Conservation (phyloP, 192 early-diverging fungal species). For the Podila verticillata region DNA sequence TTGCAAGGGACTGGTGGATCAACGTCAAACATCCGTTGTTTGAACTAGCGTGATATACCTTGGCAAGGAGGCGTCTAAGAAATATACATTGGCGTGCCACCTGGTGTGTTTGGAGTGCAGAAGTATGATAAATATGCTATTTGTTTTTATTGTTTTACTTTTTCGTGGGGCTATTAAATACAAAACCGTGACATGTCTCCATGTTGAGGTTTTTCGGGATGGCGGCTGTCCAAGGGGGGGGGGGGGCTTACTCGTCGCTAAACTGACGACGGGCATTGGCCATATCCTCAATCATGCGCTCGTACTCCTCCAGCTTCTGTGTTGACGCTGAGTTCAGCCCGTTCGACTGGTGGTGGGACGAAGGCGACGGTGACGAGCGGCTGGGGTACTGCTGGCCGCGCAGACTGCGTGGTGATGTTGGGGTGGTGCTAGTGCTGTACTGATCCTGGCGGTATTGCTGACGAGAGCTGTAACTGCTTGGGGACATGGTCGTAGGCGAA, state of each 20-base stretch:
- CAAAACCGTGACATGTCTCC: too few relatives aligned
- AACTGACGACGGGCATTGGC: conserved; percentile 31
- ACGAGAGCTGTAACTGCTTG: not conserved
- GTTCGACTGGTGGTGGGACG: not conserved
- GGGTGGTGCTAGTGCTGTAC: not conserved
- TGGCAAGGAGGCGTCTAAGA: too few relatives aligned
- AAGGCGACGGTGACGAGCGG: not conserved
- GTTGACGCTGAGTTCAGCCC: conserved; percentile 11
- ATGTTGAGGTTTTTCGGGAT: not conserved
- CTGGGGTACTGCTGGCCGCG: not conserved
- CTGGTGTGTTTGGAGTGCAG: too few relatives aligned
- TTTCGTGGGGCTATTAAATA: too few relatives aligned
- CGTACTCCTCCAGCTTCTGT: conserved; percentile 46
- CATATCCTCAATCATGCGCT: conserved; percentile 47
- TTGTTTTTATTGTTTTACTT: too few relatives aligned
- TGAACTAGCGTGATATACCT: too few relatives aligned
- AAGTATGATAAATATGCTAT: too few relatives aligned
- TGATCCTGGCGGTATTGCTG: not conserved
- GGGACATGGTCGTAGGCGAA: not conserved
- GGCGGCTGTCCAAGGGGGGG: not conserved
- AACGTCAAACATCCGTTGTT: too few relatives aligned
- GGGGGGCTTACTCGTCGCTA: conserved; percentile 13
- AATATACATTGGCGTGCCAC: too few relatives aligned
- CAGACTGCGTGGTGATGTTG: not conserved
- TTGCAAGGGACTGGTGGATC: not conserved